These are phyloP conservation scores for Leptodontidium sp. DNA, from an alignment of 2,329 filamentous ascomycete species.

Conservation along the genomic window DNA sequence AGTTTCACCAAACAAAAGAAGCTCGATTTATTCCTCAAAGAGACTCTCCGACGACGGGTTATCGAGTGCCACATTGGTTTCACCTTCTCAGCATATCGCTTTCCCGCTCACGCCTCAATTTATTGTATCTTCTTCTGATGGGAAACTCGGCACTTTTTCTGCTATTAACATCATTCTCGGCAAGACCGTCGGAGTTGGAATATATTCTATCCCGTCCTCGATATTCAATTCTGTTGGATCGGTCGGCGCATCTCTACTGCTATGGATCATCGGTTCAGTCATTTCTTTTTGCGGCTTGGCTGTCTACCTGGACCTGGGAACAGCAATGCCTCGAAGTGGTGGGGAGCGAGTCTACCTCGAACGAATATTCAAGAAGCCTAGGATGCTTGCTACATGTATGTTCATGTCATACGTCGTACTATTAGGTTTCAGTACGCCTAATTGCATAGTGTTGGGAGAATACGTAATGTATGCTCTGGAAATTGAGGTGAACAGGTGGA, in stretches of 20 bases:
- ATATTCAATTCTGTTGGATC: slow-evolving; percentile 63
- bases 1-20: slow-evolving; percentile 25
- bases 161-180: slow-evolving; percentile 51
- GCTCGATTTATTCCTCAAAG: slow-evolving; percentile 21
- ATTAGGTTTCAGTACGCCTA: slow-evolving; percentile 60
- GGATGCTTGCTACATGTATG: slow-evolving; percentile 61
- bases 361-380: slow-evolving; percentile 59
- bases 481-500: slow-evolving; percentile 54
- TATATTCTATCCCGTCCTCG: slow-evolving; percentile 60
- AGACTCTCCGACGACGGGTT: slow-evolving; percentile 29
- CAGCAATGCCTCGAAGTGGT: slow-evolving; percentile 51
- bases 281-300: slow-evolving; percentile 56
- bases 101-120: slow-evolving; percentile 38
- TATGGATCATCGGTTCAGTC: slow-evolving; percentile 61
- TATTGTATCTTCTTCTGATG: slow-evolving; percentile 32
- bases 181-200: slow-evolving; percentile 50
- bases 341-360: slow-evolving; percentile 58
- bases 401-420: slow-evolving; percentile 60
- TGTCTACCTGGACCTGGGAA: slow-evolving; percentile 57
- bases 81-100: slow-evolving; percentile 29
- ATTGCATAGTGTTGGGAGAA: slow-evolving; percentile 60
- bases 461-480: slow-evolving; percentile 58
- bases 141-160: slow-evolving; percentile 49
- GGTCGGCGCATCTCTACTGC: slow-evolving; percentile 60
- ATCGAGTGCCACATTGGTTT: slow-evolving; percentile 34